Evolutionary conservation across 139 green algal genomes (phyloP), one percentile per base, ranked within the genome.

Genomic region (Diplosphaera chodatii): DNA sequence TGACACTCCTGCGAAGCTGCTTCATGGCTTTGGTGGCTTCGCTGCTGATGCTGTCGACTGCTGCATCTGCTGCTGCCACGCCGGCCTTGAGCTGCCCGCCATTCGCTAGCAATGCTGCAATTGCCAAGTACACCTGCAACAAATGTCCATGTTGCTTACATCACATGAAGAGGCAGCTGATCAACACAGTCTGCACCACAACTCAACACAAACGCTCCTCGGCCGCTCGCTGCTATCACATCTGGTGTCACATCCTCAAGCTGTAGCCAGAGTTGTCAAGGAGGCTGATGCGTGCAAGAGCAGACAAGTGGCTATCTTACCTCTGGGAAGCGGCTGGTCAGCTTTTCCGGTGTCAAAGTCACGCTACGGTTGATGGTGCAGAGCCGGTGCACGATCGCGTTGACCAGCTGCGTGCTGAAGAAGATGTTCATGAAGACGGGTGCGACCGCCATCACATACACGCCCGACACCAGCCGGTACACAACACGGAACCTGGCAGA

Each of bases 291-390:
- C n/a, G n/a, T n/a, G n/a, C n/a, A n/a, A n/a, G n/a, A n/a, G n/a
- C n/a, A n/a, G n/a, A n/a, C n/a, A n/a, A n/a, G n/a, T n/a, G n/a
- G 59, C 20, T 23, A 16, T 15, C 32, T 31, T 29, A 84, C 72
- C 67, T 86, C 81, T 1, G 80, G 70, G 41, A 83, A 87, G 10
- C 71, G 69, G 64, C 67, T 75, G 28, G 69, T 69, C 20, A 87
- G 34, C 67, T 80, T 82, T 41, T 82, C 80, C 6, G 80, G 74
- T 0, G 82, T 86, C 63, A 87, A 70, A 21, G 84, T 80, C 22
- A 82, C 74, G 31, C 77, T 74, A 23, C 63, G 66, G 40, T 27
- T 56, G 27, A 69, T 64, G 1, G 65, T 41, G n/a, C 81, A 70
- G 29, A 84, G 59, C 62, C 83, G 48, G 25, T 80, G 80, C 16